Base-by-base conservation (phyloP, 768 basidiomycete genomes). In the Lyophyllum atratum region DNA sequence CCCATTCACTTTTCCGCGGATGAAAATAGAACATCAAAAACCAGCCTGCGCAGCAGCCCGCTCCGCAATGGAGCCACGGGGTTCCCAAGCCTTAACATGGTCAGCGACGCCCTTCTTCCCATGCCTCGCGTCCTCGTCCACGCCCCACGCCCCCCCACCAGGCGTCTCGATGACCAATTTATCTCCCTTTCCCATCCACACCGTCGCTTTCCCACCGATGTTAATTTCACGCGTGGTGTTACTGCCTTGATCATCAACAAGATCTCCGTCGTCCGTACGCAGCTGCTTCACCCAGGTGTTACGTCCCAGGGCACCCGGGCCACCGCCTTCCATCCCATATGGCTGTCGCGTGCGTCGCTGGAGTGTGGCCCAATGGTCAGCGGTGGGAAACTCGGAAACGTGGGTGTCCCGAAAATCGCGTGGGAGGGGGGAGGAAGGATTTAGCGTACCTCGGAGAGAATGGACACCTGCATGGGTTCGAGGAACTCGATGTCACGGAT, bases 121-220 rank as follows among this genome's bases (percentile, higher is more conserved):
- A 31, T 59, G 44, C 8, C 44, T 48, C 61, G 44, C 66, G 31
- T 66, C 72, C 53, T 76, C 75, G 10, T 65, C 62, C 15, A 59
- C 67, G 1, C 94, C 94, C 90, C 90, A 96, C 2, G 86, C 95
- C 7, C 95, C 95, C 9, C 89, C 95, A 0, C 95, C 95, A 0
- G 95, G 95, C 0, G 95, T 95, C 74, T 94, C 86, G 48, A 96
- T 85, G 56, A 88, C 63, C 57, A 97, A 68, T 49, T 80, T 77
- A 67, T 97, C 94, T 6, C 93, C 90, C 64, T 92, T 90, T 34
- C 92, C 91, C 89, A 95, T 94, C 76, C 82, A 84, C 48, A 94
- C 81, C 1, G 89, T 90, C 44, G 87, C 91, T 70, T 95, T 95
- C 10, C 93, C 92, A 8, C 94, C 94, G 42, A 97, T 86, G 69